These are phyloP conservation scores for Aspergillus brasiliensis DNA, from an alignment of 2,329 filamentous ascomycete genomes.

Conservation along the genomic window DNA sequence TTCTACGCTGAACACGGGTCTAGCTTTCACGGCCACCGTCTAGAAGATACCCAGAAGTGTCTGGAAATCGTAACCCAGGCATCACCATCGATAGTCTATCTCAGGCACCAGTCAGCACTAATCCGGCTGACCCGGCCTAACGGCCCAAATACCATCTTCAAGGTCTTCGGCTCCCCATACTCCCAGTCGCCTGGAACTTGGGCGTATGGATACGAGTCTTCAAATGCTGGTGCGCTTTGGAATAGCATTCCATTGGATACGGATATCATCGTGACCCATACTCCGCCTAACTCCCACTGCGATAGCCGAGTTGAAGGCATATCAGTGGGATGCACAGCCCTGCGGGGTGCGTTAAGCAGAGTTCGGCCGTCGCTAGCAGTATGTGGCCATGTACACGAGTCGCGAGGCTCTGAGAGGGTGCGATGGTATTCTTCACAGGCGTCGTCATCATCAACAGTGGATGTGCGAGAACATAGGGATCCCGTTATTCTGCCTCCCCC, in stretches of 20 bases:
- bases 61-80: slow-evolving; percentile 43
- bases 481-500: slow-evolving; percentile 40
- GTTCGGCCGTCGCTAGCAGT: slow-evolving; percentile 55
- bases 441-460: neutral
- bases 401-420: slow-evolving; percentile 56
- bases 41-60: slow-evolving; percentile 50
- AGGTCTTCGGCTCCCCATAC: slow-evolving; percentile 62
- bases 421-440: slow-evolving; percentile 41
- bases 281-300: slow-evolving; percentile 54
- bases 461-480: slow-evolving; percentile 10
- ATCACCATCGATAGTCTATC: slow-evolving; percentile 53
- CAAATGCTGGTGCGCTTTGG: slow-evolving; percentile 51
- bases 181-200: slow-evolving; percentile 52
- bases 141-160: slow-evolving; percentile 54
- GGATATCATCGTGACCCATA: slow-evolving; percentile 61
- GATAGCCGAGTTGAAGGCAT: slow-evolving; percentile 41
- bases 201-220: slow-evolving; percentile 58
- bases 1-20: slow-evolving; percentile 49
- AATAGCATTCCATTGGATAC: slow-evolving; percentile 51
- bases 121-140: slow-evolving; percentile 48
- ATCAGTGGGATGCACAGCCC: slow-evolving; percentile 52
- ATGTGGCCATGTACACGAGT: slow-evolving; percentile 63
- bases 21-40: slow-evolving; percentile 47
- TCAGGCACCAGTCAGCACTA: slow-evolving; percentile 51
- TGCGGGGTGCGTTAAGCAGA: slow-evolving; percentile 48